Percentiles rank a stretch among this genome's conserved stretches.
Conservation (phyloP, 1,139 yeast species). For the Wickerhamomyces sp. region DNA sequence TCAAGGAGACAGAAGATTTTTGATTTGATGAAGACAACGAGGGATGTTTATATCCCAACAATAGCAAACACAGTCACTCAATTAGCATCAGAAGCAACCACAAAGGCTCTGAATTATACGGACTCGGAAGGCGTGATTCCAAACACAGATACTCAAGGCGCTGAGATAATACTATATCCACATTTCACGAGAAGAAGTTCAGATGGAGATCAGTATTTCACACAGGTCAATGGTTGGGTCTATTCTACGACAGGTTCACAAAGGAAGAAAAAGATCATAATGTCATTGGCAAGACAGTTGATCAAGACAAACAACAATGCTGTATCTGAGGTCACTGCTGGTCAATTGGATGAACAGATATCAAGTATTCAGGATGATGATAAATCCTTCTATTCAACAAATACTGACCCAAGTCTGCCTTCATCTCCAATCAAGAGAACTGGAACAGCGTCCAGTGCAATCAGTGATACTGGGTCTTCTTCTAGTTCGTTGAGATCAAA, state of each 20-base stretch:
- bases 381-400: conserved; percentile 1
- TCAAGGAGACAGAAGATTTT: conserved; percentile 27
- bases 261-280: conserved; percentile 63
- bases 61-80: conserved; percentile 44
- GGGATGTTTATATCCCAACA: conserved; percentile 54
- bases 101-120: conserved; percentile 19
- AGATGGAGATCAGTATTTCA: conserved; percentile 36
- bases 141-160: conserved; percentile 17
- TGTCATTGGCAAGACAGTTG: conserved; percentile 67
- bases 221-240: conserved; percentile 72
- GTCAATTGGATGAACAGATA: conserved; percentile 21
- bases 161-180: conserved; percentile 47
- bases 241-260: conserved; percentile 66
- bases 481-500: conserved; percentile 9
- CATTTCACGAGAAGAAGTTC: conserved; percentile 48
- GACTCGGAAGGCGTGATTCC: conserved; percentile 5
- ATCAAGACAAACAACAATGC: conserved; percentile 38
- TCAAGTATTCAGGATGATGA: conserved; percentile 11
- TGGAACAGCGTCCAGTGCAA: conserved; percentile 14
- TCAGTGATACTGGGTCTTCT: conserved; percentile 6
- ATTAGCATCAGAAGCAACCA: conserved; percentile 44
- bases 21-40: conserved; percentile 51
- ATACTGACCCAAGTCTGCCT: conserved; percentile 3
- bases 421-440: conserved; percentile 15
- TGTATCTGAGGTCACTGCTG: conserved; percentile 24